Evolutionary conservation across 2,329 filamentous ascomycete genomes (phyloP), one percentile per base, ranked within the genome.

Genomic region (Calonectria henricotiae): DNA sequence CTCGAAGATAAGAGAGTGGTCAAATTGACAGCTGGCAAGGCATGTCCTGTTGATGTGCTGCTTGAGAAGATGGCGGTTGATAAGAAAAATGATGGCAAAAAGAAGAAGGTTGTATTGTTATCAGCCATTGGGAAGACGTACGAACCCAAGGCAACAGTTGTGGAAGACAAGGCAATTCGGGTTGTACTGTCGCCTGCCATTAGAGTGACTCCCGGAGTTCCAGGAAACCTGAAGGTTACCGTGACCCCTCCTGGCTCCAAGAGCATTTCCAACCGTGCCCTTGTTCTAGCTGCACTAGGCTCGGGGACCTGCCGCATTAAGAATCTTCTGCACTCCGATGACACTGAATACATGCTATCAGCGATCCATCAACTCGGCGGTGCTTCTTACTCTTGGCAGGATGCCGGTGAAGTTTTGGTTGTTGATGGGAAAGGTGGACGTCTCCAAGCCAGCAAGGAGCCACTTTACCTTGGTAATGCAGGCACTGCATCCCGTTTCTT

Each of bases 51-150:
- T 2, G 94, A 98, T 76, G 89, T 93, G 41, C 84, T 99, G 62
- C 88, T 99, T 67, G 89, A 92, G 74, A 97, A 97, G 81, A 99
- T 99, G 96, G 95, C 93, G 0, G 93, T 99, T 9, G 96, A 99
- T 84, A 99, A 99, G 89, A 99, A 99, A 87, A 99, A 99, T 75
- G 93, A 97, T 51, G 96, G 96, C 2, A 90, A 90, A 69, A 95
- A 96, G 83, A 99, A 99, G 87, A 98, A 98, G 84, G 93, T 99
- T 73, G 96, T 98, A 7, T 89, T 99, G 8, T 87, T 99, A 12
- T 95, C 95, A 0, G 93, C 93, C 13, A 97, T 99, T 79, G 96
- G 96, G 68, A 90, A 92, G 78, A 97, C 95, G 0, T 85, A 96
- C 79, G 96, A 99, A 84, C 92, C 91, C 65, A 93, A 92, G 81